Conservation (phyloP, 2,329 filamentous ascomycete species). For the Aphanoascus verrucosus region DNA sequence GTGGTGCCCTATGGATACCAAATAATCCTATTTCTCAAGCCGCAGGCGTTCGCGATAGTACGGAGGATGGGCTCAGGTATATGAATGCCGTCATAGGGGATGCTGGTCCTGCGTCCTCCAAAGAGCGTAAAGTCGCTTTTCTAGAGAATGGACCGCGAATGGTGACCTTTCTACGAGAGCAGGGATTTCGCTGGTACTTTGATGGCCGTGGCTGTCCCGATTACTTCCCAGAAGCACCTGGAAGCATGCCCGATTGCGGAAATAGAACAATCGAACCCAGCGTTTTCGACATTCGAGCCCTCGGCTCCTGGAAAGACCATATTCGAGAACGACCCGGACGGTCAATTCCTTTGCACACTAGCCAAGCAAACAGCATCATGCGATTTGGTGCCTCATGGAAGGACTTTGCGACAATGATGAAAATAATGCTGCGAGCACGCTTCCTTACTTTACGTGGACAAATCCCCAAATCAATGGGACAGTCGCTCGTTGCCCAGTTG, state of each 20-base stretch:
- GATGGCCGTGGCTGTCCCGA: constrained; percentile 23
- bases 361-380: background rate
- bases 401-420: background rate
- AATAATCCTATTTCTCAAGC: constrained; percentile 20
- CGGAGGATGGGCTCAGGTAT: constrained; percentile 19
- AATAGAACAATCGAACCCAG: constrained; percentile 23
- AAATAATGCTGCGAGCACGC: constrained; percentile 8
- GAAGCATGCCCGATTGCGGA: constrained; percentile 10
- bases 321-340: constrained; percentile 14
- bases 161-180: constrained; percentile 23
- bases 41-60: constrained; percentile 20
- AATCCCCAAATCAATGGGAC: constrained; percentile 19
- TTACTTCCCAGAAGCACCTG: constrained; percentile 23
- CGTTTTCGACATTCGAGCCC: constrained; percentile 21
- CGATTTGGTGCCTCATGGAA: background rate
- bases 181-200: constrained; percentile 18
- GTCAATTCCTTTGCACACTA: constrained; percentile 15
- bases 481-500: constrained; percentile 16
- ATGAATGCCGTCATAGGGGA: constrained; percentile 23
- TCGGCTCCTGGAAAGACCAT: constrained; percentile 20
- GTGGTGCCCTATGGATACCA: constrained; percentile 30
- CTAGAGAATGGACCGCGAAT: constrained; percentile 26
- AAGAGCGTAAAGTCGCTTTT: constrained; percentile 19
- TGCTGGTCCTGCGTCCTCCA: constrained; percentile 24
- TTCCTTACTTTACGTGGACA: constrained; percentile 14